Base-by-base conservation (phyloP, 2,329 filamentous ascomycete species). In the Phialocephala subalpina region DNA sequence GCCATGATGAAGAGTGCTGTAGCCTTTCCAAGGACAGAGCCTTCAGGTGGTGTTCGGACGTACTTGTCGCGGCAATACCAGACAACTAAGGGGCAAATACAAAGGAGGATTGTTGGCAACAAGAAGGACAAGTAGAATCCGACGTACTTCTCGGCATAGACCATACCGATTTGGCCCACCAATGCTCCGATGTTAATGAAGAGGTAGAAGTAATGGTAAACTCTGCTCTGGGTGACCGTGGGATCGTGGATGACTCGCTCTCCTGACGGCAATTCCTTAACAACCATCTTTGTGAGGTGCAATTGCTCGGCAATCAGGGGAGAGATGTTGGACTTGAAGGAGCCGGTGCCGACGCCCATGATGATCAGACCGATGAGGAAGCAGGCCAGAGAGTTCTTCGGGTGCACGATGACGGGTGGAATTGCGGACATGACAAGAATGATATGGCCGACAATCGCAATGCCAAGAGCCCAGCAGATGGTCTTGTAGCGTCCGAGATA, bases 61-160 rank as follows among this genome's bases (percentile, higher is more conserved):
- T 94, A 94, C 62, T 80, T 79, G 69, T 83, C 84, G 73, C 88
- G 87, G 75, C 85, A 84, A 67, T 85, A 78, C 73, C 79, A 81
- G 58, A 93, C 81, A 2, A 92, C 85, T 0, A 86, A 45, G 1
- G 90, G 90, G 63, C 87, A 88, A 58, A 85, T 62, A 47, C 86
- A 82, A 81, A 92, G 91, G 74, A 92, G 79, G 63, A 82, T 77
- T 0, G 90, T 92, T 11, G 90, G 90, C 12, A 93, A 82, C 45
- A 90, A 78, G 80, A 83, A 94, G 0, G 90, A 84, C 27, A 91
- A 83, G 88, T 89, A 94, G 81, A 92, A 93, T 8, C 91, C 91
- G 57, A 92, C 84, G 67, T 92, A 92, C 75, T 91, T 90, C 78
- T 93, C 91, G 1, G 90, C 87, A 73, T 92, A 94, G 38, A 88